Evolutionary conservation across 495 filamentous ascomycete species (phyloP).

Genomic region (Cudoniella acicularis): DNA sequence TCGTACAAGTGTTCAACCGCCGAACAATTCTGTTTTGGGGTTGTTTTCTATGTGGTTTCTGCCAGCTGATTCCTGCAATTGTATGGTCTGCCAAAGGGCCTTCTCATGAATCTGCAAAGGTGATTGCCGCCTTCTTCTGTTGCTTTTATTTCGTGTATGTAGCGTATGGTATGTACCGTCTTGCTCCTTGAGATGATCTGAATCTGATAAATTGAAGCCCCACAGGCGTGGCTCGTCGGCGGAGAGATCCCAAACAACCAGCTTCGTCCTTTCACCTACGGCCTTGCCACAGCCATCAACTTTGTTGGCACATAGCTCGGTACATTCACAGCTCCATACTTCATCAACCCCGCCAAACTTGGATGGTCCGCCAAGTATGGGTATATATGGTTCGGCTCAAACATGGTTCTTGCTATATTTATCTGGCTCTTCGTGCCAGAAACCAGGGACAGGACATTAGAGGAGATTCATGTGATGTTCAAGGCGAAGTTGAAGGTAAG

Average conservation of each 20-base stretch:
- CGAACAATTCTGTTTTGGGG: constrained; percentile 53
- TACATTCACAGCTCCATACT: constrained; percentile 57
- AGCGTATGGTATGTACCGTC: constrained; percentile 26
- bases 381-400: constrained; percentile 40
- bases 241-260: constrained; percentile 55
- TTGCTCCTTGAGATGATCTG: constrained; percentile 17
- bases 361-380: constrained; percentile 39
- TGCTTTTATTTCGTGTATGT: constrained; percentile 56
- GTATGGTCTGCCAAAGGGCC: constrained; percentile 47
- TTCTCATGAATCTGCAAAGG: constrained; percentile 43
- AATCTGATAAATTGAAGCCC: constrained; percentile 30
- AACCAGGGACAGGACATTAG: constrained; percentile 47
- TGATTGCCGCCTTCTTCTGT: constrained; percentile 49
- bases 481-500: constrained; percentile 40
- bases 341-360: constrained; percentile 44
- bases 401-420: constrained; percentile 42
- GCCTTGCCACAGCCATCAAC: constrained; percentile 48
- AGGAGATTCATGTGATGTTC: constrained; percentile 54
- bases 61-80: constrained; percentile 51
- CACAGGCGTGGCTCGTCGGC: constrained; percentile 58
- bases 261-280: constrained; percentile 53
- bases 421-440: constrained; percentile 50
- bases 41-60: constrained; percentile 46
- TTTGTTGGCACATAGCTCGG: constrained; percentile 54
- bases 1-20: constrained; percentile 50